phyloP scores from a whole-genome alignment of 306 rosid species.

The Herpetospermum pedunculosum region DNA sequence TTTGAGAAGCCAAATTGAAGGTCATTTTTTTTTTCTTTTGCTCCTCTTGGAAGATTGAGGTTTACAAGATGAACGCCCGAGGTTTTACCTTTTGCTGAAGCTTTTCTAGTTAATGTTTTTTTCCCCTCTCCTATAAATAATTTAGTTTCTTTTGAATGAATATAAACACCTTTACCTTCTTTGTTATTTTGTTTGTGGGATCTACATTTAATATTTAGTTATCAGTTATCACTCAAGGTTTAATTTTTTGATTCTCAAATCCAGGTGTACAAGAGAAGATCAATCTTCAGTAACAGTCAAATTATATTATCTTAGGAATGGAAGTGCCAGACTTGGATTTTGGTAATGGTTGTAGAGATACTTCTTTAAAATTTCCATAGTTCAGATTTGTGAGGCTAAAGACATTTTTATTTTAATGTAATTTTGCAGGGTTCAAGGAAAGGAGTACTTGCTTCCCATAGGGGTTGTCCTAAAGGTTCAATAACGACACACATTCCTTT shows the following conservation, averaged over 20 bases:
- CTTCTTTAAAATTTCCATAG: slow-evolving; percentile 9
- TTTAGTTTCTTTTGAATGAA: background rate
- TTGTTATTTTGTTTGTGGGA: background rate
- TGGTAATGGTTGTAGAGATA: slow-evolving; percentile 43
- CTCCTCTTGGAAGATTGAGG: background rate
- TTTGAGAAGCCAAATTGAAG: background rate
- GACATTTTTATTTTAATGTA: slow-evolving; percentile 2
- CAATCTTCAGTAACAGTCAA: slow-evolving; percentile 60
- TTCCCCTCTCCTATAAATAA: background rate
- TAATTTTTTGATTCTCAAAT: background rate
- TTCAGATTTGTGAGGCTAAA: slow-evolving; percentile 1
- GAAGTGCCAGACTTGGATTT: slow-evolving; percentile 89
- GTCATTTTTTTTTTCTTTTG: background rate
- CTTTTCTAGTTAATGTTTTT: background rate
- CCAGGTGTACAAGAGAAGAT: slow-evolving; percentile 79
- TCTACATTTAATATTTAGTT: background rate
- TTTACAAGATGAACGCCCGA: background rate
- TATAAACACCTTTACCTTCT: background rate
- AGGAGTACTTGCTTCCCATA: slow-evolving; percentile 87
- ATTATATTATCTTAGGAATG: slow-evolving; percentile 72
- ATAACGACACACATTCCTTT: background rate
- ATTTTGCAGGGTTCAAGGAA: slow-evolving; percentile 67
- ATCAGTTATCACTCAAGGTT: background rate
- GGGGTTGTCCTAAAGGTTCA: slow-evolving; percentile 76
- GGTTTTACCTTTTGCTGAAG: background rate